A percentile compares a stretch with the other conserved stretches of the same genome.
phyloP scores from a whole-genome alignment of 441 rosid genomes.

The Jatropha podagrica region DNA sequence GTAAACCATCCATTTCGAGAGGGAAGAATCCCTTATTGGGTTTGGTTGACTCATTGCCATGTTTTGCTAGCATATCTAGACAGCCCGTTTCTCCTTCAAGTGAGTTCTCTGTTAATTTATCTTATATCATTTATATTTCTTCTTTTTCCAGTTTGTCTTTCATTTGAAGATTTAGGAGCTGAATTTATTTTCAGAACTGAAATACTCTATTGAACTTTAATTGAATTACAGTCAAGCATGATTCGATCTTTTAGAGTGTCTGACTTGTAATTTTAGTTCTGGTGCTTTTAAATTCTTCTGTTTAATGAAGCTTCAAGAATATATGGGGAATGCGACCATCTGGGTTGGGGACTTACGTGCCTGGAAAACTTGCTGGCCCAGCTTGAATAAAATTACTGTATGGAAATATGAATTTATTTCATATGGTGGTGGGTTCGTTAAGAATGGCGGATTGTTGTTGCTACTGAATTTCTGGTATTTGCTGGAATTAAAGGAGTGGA shows the following conservation, averaged over 20 bases:
- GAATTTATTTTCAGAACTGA: neutral
- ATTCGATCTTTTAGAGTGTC: neutral
- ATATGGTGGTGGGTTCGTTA: neutral
- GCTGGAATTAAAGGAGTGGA: neutral
- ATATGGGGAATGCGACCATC: neutral
- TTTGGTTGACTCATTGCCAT: constrained; percentile 53
- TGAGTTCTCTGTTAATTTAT: constrained; percentile 30
- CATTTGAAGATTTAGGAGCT: neutral
- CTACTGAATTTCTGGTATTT: neutral
- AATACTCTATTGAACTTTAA: neutral
- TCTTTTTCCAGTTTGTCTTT: neutral
- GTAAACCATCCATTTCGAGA: constrained; percentile 39
- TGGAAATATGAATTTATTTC: neutral
- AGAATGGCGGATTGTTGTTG: neutral
- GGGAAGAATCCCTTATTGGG: constrained; percentile 49
- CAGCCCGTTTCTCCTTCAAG: constrained; percentile 41
- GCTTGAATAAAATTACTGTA: neutral
- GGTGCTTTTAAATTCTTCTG: neutral
- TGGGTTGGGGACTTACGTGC: neutral
- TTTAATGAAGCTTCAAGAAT: neutral
- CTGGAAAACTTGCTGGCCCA: neutral
- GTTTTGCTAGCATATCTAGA: constrained; percentile 36
- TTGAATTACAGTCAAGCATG: neutral
- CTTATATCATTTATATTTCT: neutral
- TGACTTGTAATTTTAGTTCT: neutral